phyloP scores from a whole-genome alignment of 2,329 filamentous ascomycete genomes.

The Phaeoacremonium minimum region DNA sequence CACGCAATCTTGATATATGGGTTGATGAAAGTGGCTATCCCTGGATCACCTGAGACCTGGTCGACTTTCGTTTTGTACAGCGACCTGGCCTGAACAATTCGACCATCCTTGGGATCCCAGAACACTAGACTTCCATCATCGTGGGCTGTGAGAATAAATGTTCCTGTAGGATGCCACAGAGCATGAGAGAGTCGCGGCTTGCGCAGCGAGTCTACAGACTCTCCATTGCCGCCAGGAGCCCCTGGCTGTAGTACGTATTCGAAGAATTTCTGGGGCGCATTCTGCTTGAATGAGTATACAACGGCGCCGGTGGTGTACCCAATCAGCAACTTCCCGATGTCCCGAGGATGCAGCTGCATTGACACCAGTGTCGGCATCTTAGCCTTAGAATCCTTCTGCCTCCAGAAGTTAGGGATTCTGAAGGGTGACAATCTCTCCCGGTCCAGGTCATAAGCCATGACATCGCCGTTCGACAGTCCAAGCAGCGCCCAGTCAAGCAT shows the following conservation, averaged over 20 bases:
- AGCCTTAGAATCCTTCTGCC: slow-evolving; percentile 63
- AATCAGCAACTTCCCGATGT: slow-evolving; percentile 86
- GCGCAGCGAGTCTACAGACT: slow-evolving; percentile 56
- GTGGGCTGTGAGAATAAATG: slow-evolving; percentile 80
- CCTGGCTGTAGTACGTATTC: slow-evolving; percentile 78
- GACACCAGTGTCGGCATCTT: slow-evolving; percentile 62
- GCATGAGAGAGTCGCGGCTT: slow-evolving; percentile 76
- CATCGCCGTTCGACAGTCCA: slow-evolving; percentile 75
- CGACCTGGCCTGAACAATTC: slow-evolving; percentile 78
- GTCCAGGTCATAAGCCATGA: slow-evolving; percentile 91
- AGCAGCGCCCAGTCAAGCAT: slow-evolving; percentile 91
- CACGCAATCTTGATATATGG: slow-evolving; percentile 78
- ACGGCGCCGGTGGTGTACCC: slow-evolving; percentile 87
- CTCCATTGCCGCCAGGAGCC: slow-evolving; percentile 76
- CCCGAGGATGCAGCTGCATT: slow-evolving; percentile 81
- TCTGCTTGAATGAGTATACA: slow-evolving; percentile 93
- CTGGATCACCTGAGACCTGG: slow-evolving; percentile 50
- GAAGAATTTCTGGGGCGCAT: slow-evolving; percentile 72
- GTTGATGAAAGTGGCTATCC: slow-evolving; percentile 58
- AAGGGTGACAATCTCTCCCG: slow-evolving; percentile 71
- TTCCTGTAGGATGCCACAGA: slow-evolving; percentile 91
- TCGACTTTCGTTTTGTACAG: slow-evolving; percentile 71
- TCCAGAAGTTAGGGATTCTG: slow-evolving; percentile 84
- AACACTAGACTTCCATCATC: slow-evolving; percentile 90
- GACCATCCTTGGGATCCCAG: slow-evolving; percentile 89